Conservation (phyloP, 108 stramenopile species). For the Cylindrotheca fusiformis region DNA sequence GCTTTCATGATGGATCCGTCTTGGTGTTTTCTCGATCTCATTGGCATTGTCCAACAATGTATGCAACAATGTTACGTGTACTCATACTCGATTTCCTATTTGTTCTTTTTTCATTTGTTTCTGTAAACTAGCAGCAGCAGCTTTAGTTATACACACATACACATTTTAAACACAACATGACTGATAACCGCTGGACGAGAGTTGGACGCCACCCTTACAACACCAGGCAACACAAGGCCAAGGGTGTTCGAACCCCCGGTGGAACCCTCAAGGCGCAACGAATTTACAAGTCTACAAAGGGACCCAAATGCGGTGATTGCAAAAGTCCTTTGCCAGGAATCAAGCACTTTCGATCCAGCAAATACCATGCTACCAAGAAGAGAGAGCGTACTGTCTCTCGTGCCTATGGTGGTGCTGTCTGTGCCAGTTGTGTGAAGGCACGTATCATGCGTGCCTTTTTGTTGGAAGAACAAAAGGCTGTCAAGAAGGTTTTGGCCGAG, state of each 20-base stretch:
- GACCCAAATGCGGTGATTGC: slow-evolving; percentile 95
- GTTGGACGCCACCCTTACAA: slow-evolving; percentile 94
- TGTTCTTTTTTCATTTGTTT: too few relatives aligned
- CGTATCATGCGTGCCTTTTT: slow-evolving; percentile 98
- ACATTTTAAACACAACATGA: slow-evolving; percentile 60
- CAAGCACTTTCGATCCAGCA: slow-evolving; percentile 63
- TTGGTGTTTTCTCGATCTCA: too few relatives aligned
- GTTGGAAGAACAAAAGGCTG: slow-evolving; percentile 99
- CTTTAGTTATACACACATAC: too few relatives aligned
- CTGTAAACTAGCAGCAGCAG: too few relatives aligned
- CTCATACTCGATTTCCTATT: too few relatives aligned
- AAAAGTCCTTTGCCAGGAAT: slow-evolving; percentile 85
- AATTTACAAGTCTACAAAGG: slow-evolving; percentile 87
- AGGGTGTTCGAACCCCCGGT: slow-evolving; percentile 87
- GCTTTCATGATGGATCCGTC: too few relatives aligned
- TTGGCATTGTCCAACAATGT: too few relatives aligned
- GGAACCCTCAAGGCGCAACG: slow-evolving; percentile 88
- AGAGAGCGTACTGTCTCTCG: slow-evolving; percentile 96
- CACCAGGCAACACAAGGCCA: slow-evolving; percentile 82
- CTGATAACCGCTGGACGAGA: slow-evolving; percentile 93
- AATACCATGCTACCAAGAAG: slow-evolving; percentile 86
- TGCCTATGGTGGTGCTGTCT: slow-evolving; percentile 94
- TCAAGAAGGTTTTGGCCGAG: slow-evolving; percentile 97
- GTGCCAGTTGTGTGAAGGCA: slow-evolving; percentile 88
- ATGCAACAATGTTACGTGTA: too few relatives aligned